Evolutionary conservation across 768 basidiomycete genomes (phyloP).

Genomic region (Kwoniella pini): DNA sequence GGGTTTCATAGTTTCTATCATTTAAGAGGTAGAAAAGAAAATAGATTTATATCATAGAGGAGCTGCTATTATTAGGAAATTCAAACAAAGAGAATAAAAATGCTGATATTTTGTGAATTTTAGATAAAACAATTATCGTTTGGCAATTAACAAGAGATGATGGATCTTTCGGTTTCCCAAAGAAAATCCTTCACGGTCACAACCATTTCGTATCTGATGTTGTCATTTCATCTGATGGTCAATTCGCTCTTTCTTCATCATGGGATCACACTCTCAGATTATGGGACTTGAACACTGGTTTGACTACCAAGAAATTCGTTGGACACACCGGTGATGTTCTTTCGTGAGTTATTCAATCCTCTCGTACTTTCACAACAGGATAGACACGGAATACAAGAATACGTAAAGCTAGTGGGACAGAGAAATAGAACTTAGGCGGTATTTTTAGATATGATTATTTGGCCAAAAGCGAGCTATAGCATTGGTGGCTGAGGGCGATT

Average conservation of each 20-base stretch:
- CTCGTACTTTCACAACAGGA: no score
- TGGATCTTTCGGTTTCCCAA: slow-evolving; percentile 84
- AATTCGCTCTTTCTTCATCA: slow-evolving; percentile 97
- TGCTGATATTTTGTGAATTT: slow-evolving; percentile 1
- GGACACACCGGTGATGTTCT: slow-evolving; percentile 98
- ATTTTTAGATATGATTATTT: no score
- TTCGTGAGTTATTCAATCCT: slow-evolving; percentile 57
- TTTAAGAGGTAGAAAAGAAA: background rate
- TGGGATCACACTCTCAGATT: slow-evolving; percentile 99
- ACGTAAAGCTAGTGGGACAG: no score
- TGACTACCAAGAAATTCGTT: slow-evolving; percentile 94
- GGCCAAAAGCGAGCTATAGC: no score
- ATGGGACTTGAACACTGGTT: slow-evolving; percentile 98
- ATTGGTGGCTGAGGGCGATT: background rate
- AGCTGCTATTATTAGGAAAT: no score
- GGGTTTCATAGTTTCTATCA: slow-evolving; percentile 42
- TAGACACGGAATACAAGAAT: no score
- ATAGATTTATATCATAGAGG: background rate
- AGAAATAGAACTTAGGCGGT: no score
- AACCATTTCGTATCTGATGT: slow-evolving; percentile 99
- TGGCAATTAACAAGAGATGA: slow-evolving; percentile 90
- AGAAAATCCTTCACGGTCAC: slow-evolving; percentile 96
- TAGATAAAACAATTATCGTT: slow-evolving; percentile 99
- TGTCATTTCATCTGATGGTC: slow-evolving; percentile 98
- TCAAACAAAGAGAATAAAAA: background rate